A percentile compares a stretch with the other conserved stretches of the same genome.
Conservation (phyloP, 2,329 filamentous ascomycete genomes). For the Penicillium sp. region DNA sequence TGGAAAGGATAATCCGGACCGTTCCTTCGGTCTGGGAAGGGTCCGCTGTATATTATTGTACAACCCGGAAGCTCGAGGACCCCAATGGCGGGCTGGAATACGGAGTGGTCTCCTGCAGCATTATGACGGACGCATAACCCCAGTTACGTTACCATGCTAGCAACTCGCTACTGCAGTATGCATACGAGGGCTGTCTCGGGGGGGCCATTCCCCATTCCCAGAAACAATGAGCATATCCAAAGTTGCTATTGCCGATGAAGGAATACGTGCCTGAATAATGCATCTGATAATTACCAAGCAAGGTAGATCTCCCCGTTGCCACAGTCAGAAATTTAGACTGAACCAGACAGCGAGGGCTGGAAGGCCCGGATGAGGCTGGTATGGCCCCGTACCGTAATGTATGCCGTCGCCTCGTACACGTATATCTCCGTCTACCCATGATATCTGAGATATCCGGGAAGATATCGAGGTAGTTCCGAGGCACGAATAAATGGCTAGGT, state of each 20-base stretch:
- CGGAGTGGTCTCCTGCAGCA: not conserved
- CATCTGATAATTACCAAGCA: not conserved
- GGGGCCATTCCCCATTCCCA: not conserved
- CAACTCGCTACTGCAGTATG: not conserved
- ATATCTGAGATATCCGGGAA: no score
- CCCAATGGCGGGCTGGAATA: not conserved
- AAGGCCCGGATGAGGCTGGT: constrained; percentile 12
- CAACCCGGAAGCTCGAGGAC: not conserved
- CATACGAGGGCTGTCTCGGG: not conserved
- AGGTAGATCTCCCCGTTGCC: constrained; percentile 18
- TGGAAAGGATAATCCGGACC: not conserved
- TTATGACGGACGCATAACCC: not conserved
- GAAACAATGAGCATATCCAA: not conserved
- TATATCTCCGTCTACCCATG: not conserved
- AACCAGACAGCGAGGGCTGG: constrained; percentile 11
- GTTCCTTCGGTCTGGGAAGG: not conserved
- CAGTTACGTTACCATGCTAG: not conserved
- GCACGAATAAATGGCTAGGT: not conserved
- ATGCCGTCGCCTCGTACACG: not conserved
- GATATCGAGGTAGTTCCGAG: no score
- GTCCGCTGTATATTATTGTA: not conserved
- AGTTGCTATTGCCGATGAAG: no score
- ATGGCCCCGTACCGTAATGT: constrained; percentile 11
- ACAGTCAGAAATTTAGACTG: constrained; percentile 22
- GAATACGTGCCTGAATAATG: not conserved